These are phyloP conservation scores for Pyrus hybrid DNA, from an alignment of 331 rosid genomes.

Conservation along the genomic window DNA sequence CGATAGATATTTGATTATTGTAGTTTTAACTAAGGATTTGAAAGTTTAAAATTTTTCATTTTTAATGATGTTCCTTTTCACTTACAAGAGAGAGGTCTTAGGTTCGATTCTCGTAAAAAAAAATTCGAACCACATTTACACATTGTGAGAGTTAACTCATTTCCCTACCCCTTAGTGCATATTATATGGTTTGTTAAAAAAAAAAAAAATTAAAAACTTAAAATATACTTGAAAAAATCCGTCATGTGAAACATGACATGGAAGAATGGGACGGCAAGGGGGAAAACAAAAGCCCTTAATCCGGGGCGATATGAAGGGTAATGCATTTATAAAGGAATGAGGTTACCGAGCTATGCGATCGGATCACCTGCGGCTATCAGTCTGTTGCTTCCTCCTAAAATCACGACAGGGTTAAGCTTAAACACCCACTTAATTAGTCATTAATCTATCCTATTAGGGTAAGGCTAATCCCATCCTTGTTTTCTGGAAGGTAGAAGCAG, in stretches of 20 bases:
- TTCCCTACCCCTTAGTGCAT: too few relatives aligned
- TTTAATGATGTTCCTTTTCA: rapidly evolving
- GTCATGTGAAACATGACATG: neutral
- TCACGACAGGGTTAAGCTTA: neutral
- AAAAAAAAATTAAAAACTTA: too few relatives aligned
- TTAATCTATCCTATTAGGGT: neutral
- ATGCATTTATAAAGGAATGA: neutral
- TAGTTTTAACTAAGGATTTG: too few relatives aligned
- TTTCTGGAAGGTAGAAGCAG: neutral
- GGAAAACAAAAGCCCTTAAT: neutral
- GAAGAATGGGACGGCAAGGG: neutral
- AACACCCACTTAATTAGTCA: neutral
- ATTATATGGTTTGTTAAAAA: too few relatives aligned
- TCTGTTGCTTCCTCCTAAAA: neutral
- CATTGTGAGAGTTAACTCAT: too few relatives aligned
- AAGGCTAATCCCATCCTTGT: neutral
- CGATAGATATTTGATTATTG: too few relatives aligned
- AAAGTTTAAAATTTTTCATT: rapidly evolving
- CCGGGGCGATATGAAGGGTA: neutral
- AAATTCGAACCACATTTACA: too few relatives aligned
- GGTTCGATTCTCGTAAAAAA: too few relatives aligned
- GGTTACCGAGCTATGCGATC: neutral
- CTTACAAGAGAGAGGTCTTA: too few relatives aligned
- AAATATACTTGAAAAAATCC: too few relatives aligned
- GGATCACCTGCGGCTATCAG: neutral